Conservation (phyloP, 768 basidiomycete species). For the Pulveroboletus sp. region DNA sequence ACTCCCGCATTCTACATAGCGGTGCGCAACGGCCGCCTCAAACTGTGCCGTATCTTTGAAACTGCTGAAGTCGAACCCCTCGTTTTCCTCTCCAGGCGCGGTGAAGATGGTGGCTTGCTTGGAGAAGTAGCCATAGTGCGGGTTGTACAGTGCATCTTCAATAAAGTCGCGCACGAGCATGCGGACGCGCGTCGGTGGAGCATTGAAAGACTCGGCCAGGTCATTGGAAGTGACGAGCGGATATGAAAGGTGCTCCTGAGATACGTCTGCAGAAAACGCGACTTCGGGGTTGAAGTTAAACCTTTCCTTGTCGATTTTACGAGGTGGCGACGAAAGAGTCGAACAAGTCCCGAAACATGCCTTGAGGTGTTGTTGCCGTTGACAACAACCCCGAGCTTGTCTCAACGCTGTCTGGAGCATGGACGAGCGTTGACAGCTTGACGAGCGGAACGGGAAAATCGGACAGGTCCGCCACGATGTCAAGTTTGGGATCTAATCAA, state of each 20-base stretch:
- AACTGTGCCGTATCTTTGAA: slow-evolving; percentile 73
- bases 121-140: slow-evolving; percentile 95
- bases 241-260: slow-evolving; percentile 45
- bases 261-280: slow-evolving; percentile 46
- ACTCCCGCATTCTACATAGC: slow-evolving; percentile 69
- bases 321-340: slow-evolving; percentile 7
- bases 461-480: no score
- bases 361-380: slow-evolving; percentile 22
- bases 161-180: slow-evolving; percentile 97
- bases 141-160: slow-evolving; percentile 95
- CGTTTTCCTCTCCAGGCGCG: slow-evolving; percentile 40
- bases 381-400: slow-evolving; percentile 17
- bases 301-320: slow-evolving; percentile 41
- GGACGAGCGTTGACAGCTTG: background rate
- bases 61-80: slow-evolving; percentile 60
- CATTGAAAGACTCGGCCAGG: slow-evolving; percentile 44
- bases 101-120: slow-evolving; percentile 90
- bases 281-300: slow-evolving; percentile 75
- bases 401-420: slow-evolving; percentile 24
- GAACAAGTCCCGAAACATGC: slow-evolving; percentile 24
- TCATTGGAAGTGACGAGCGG: slow-evolving; percentile 68
- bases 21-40: slow-evolving; percentile 71
- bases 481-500: background rate
- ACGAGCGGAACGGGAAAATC: slow-evolving; percentile 6
- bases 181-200: slow-evolving; percentile 77